Base-by-base conservation (phyloP, 202 grass and related monocot species). In the Panicum virgatum region DNA sequence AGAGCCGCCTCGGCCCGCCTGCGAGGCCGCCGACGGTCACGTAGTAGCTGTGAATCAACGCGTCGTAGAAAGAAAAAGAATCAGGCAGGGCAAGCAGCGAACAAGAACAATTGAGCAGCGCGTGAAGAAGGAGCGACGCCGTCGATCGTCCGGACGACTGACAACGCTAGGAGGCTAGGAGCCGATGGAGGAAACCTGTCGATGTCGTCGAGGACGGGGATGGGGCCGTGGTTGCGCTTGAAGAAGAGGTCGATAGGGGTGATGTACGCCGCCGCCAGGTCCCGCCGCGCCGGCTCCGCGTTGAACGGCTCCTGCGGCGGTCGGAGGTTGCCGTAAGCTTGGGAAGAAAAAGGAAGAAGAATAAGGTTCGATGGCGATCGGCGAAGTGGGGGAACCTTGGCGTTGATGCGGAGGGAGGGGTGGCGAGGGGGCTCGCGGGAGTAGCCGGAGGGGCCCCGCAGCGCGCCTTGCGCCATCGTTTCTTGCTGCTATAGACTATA, bases 181-280 rank as follows among this genome's bases (percentile, higher is more conserved):
- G 32, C 32, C 32, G 63, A 42, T 42, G 19, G 1, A 1, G 20
- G 61, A 47, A 34, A 94, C 92, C 87, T 89, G 32, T 34, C 51
- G 68, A 86, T 77, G 87, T 95, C 82, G 82, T 94, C 74, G 66
- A 94, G 78, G 52, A 90, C 63, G 4, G 92, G 89, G 61, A 95
- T 95, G 54, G 92, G 92, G 0, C 89, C 89, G 64, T 95, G 92
- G 76, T 89, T 95, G 80, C 92, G 86, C 82, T 95, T 95, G 70
- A 92, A 92, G 65, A 95, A 95, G 69, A 89, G 80, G 53, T 95
- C 87, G 1, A 92, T 75, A 37, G 92, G 87, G 40, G 89, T 95
- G 71, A 95, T 79, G 81, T 92, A 92, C 46, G 92, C 84, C 10
- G 65, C 65, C 14, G 86, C 45, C 11, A 92, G 66, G 79, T 88